phyloP scores from a whole-genome alignment of 2,329 filamentous ascomycete species.

The Colletotrichum tropicicola region DNA sequence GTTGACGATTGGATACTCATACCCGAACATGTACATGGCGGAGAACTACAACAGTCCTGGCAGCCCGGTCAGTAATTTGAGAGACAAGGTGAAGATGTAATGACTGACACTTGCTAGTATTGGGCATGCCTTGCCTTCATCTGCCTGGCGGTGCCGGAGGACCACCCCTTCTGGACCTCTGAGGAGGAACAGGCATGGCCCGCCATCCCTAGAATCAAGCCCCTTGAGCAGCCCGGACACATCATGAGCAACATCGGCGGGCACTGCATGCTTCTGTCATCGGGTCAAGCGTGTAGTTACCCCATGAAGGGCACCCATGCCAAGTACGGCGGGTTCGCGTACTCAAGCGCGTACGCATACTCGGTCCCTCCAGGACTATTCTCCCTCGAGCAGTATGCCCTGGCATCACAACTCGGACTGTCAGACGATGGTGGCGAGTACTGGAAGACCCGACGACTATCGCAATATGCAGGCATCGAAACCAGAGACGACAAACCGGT shows the following conservation, averaged over 20 bases:
- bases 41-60: conserved; percentile 87
- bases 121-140: conserved; percentile 85
- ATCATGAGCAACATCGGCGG: conserved; percentile 77
- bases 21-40: conserved; percentile 83
- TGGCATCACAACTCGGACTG: conserved; percentile 78
- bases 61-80: conserved; percentile 55
- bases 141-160: conserved; percentile 73
- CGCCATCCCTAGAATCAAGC: conserved; percentile 66
- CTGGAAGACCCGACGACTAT: conserved; percentile 79
- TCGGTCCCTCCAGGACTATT: conserved; percentile 80
- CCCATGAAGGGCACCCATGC: conserved; percentile 84
- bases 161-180: conserved; percentile 80
- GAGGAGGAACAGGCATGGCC: conserved; percentile 68
- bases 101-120: conserved; percentile 57
- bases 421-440: conserved; percentile 81
- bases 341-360: conserved; percentile 80
- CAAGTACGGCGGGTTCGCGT: conserved; percentile 83
- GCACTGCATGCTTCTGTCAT: conserved; percentile 79
- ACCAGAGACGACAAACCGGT: conserved; percentile 63
- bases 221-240: conserved; percentile 75
- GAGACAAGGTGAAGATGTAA: conserved; percentile 8
- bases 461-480: conserved; percentile 71
- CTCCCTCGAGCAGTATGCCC: conserved; percentile 78
- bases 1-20: conserved; percentile 79
- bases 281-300: conserved; percentile 84